These are phyloP conservation scores for Coprinopsis strossmayeri DNA, from an alignment of 768 basidiomycete genomes.

Conservation along the genomic window DNA sequence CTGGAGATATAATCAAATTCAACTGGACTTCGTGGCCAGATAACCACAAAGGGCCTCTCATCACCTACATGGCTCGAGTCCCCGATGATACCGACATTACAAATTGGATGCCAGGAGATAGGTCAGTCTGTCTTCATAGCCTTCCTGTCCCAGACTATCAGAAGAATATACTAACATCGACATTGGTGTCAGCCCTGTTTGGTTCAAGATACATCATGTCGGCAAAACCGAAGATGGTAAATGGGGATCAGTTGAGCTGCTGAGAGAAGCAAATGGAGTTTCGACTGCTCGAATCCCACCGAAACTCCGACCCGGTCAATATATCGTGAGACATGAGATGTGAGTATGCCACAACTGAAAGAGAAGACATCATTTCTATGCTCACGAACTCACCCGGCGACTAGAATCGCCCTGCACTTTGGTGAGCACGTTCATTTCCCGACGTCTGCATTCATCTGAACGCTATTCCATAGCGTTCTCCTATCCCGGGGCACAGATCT, in stretches of 20 bases:
- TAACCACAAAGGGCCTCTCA: slow-evolving; percentile 32
- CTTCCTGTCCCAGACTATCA: not conserved
- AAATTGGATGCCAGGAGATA: slow-evolving; percentile 29
- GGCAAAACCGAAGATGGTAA: slow-evolving; percentile 35
- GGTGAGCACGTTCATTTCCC: not conserved
- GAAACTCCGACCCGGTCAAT: slow-evolving; percentile 36
- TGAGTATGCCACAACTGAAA: slow-evolving; percentile 11
- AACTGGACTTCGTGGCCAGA: slow-evolving; percentile 34
- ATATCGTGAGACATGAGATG: slow-evolving; percentile 41
- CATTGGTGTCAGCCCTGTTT: slow-evolving; percentile 37
- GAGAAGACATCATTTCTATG: not conserved
- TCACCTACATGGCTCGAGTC: slow-evolving; percentile 39
- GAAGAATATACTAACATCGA: no score
- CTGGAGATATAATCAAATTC: slow-evolving; percentile 30
- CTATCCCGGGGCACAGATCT: slow-evolving; percentile 35
- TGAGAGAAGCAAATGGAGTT: slow-evolving; percentile 27
- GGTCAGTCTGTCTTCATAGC: not conserved
- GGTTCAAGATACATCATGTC: slow-evolving; percentile 39
- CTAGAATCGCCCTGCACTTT: slow-evolving; percentile 6
- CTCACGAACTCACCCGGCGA: not conserved
- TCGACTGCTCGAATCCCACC: slow-evolving; percentile 39
- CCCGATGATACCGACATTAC: slow-evolving; percentile 30
- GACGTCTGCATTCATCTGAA: not conserved
- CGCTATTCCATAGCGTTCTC: slow-evolving; percentile 17
- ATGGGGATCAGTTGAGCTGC: slow-evolving; percentile 35